Evolutionary conservation across 306 rosid species (phyloP), one percentile per base, ranked within the genome.

Genomic region (Fagus sylvatica): DNA sequence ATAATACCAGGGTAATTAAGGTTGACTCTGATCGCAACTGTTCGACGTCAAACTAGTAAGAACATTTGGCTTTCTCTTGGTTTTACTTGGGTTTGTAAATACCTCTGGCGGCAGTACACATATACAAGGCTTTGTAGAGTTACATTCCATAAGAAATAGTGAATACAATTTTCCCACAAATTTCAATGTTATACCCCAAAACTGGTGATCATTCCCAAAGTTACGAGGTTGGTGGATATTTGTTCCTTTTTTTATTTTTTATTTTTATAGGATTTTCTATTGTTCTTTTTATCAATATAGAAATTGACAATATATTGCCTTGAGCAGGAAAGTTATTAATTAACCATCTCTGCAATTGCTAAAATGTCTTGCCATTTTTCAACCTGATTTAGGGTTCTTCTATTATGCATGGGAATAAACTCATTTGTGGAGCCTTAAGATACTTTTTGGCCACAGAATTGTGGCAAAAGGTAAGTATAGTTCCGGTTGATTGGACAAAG

Each of bases 1-100:
- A 88, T 16, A 88, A 88, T 69, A 88, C 91, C 28, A 78, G 85
- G 73, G 81, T 85, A 53, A 88, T 88, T 66, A 78, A 80, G 79
- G 61, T 81, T 33, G 76, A 76, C 61, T 75, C 83, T 7, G 53
- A 40, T 69, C 19, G 72, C 68, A 15, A 32, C 75, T 59, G 81
- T 56, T 83, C 73, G 49, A 41, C 81, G 64, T 61, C 80, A 79
- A 69, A n/a, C 73, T 55, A 28, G 41, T 80, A 51, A 82, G 55
- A 53, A 64, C 42, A 10, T 54, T 41, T 68, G 60, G 80, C 64
- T 39, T 57, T 36, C 39, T 39, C 33, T 7, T 15, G 11, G 57
- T 37, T 65, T 55, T 61, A 37, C 15, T 48, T 54, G 36, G 36
- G 1, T 5, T n/a, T 54, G 53, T 41, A 46, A 57, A 53, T 32